Conservation (phyloP, 495 filamentous ascomycete species). For the Chaetomium tenue region DNA sequence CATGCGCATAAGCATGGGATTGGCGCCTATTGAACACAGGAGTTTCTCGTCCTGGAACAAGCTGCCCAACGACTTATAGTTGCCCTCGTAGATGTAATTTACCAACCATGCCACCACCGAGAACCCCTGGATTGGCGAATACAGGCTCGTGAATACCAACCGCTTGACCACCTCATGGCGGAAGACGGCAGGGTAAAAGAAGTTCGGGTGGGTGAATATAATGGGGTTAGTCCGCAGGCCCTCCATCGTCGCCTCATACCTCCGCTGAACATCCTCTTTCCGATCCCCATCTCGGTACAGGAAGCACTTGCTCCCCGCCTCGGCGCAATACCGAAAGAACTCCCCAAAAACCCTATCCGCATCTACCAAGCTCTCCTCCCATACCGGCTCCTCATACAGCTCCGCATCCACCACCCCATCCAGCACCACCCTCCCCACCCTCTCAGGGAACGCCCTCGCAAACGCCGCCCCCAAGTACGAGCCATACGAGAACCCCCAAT, state of each 20-base stretch:
- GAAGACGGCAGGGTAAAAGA: conserved; percentile 39
- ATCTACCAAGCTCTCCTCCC: conserved; percentile 40
- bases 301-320: conserved; percentile 32
- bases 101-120: conserved; percentile 34
- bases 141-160: conserved; percentile 39
- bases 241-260: conserved; percentile 43
- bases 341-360: conserved; percentile 41
- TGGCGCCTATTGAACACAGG: conserved; percentile 35
- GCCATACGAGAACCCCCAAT: conserved; percentile 64
- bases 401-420: conserved; percentile 47
- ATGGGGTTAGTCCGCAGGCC: conserved; percentile 48
- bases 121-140: conserved; percentile 38
- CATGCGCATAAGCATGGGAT: conserved; percentile 42
- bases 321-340: conserved; percentile 44
- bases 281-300: conserved; percentile 39
- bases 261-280: conserved; percentile 44
- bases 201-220: conserved; percentile 40
- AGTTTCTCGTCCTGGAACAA: conserved; percentile 27
- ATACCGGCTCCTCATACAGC: conserved; percentile 36
- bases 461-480: conserved; percentile 56
- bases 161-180: conserved; percentile 35
- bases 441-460: conserved; percentile 44
- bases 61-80: conserved; percentile 12
- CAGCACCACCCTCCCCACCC: conserved; percentile 42
- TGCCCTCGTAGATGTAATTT: conserved; percentile 26